A percentile compares a stretch with the other conserved stretches of the same genome.
Conservation (phyloP, 2,329 filamentous ascomycete genomes). For the Phaeosphaeriaceae sp. region DNA sequence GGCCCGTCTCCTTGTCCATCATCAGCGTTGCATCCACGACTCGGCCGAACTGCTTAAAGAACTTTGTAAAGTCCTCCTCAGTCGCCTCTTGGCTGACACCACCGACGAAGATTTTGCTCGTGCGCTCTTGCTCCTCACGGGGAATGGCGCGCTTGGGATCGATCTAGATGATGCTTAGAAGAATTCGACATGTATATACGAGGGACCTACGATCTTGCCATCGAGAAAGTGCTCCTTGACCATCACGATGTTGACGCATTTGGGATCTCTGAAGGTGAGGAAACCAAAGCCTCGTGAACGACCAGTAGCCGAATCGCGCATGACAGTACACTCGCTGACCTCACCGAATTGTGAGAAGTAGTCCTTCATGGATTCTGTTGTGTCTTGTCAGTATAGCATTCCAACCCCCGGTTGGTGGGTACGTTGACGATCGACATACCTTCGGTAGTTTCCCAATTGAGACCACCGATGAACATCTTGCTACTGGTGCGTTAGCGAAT, state of each 20-base stretch:
- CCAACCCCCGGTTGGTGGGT: background rate
- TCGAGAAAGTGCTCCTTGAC: conserved; percentile 98
- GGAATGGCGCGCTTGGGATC: conserved; percentile 98
- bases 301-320: conserved; percentile 93
- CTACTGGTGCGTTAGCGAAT: conserved; percentile 55
- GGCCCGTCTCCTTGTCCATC: conserved; percentile 99
- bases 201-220: conserved; percentile 86
- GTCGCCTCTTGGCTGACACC: conserved; percentile 97
- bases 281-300: conserved; percentile 96
- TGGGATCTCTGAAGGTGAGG: conserved; percentile 95
- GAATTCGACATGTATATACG: conserved; percentile 13
- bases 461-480: conserved; percentile 99
- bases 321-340: conserved; percentile 98
- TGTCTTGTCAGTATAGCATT: background rate
- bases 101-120: conserved; percentile 97
- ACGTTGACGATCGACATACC: conserved; percentile 65
- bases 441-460: conserved; percentile 99
- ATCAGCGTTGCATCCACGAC: conserved; percentile 97
- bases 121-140: conserved; percentile 96
- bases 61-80: conserved; percentile 93
- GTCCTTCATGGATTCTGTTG: conserved; percentile 87
- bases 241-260: conserved; percentile 99
- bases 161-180: conserved; percentile 67
- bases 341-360: conserved; percentile 99
- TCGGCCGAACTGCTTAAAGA: conserved; percentile 94